Base-by-base conservation (phyloP, 805 yeast species). In the Hanseniaspora guilliermondii region DNA sequence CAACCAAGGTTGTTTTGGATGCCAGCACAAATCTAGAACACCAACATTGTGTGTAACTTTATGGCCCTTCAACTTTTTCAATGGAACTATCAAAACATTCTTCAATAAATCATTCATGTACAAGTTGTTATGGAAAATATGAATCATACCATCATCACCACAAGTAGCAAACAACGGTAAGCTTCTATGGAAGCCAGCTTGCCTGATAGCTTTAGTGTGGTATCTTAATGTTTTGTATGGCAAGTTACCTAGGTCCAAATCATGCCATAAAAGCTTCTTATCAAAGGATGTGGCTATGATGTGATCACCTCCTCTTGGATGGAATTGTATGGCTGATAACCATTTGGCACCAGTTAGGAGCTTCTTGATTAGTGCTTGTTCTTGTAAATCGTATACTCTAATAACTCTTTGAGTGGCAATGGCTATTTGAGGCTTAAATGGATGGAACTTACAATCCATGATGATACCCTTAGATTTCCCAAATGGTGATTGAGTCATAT, bases 1-100 rank as follows among this genome's bases (percentile, higher is more conserved):
- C 65, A 93, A 75, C 98, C 98, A 93, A 0, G 98, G 96, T 71
- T 93, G 97, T 62, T 83, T 81, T 60, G 97, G 97, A 75, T 93
- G 98, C 98, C 98, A 93, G 49, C 79, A 78, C 48, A 85, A 78
- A 64, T 82, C 84, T 64, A 93, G 74, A 16, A 93, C 95, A 65
- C 98, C 98, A 56, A 93, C 72, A 64, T 85, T 83, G 61, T 79
- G 78, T 21, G 80, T 72, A 47, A 87, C 76, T 66, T 83, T 82
- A 70, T 93, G 98, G 11, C 97, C 98, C 44, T 83, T 80, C 65
- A 93, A 75, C 65, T 89, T 88, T 79, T 93, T 93, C 70, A 93
- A 77, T 54, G 98, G 98, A 45, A 93, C 98, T 62, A 93, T 78
- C 68, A 93, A 73, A 57, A 98, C 97, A 69, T 91, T 91, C 61